These are phyloP conservation scores for Psilocybe subaeruginosa DNA, from an alignment of 768 basidiomycete species.

Conservation along the genomic window DNA sequence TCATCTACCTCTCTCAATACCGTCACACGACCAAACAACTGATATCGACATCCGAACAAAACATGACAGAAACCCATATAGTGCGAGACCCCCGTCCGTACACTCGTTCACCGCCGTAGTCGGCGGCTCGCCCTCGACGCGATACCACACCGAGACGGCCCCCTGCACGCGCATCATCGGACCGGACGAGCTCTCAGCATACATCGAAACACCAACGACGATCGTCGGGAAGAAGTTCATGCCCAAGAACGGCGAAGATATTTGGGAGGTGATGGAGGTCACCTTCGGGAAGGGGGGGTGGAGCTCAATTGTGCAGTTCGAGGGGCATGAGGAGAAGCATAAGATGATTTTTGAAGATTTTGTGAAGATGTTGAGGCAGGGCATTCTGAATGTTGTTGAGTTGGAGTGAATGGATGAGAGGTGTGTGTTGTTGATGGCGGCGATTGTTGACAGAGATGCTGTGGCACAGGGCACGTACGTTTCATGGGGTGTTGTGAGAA, in stretches of 20 bases:
- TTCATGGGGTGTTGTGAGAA: no score
- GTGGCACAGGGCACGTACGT: no score
- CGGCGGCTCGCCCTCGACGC: not conserved
- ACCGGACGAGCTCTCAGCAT: not conserved
- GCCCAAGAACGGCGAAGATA: conserved; percentile 7
- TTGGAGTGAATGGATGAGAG: not conserved
- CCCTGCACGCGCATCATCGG: conserved; percentile 7
- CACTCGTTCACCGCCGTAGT: not conserved
- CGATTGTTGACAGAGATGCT: not conserved
- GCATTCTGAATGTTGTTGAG: conserved; percentile 1
- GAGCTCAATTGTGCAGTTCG: conserved; percentile 7
- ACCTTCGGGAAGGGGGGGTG: not conserved
- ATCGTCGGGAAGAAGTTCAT: conserved; percentile 9
- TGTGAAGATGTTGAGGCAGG: conserved; percentile 6
- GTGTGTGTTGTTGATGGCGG: not conserved
- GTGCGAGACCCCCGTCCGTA: not conserved
- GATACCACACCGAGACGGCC: not conserved
- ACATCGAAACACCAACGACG: conserved; percentile 1
- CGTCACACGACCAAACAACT: not conserved
- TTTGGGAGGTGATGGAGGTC: conserved; percentile 8
- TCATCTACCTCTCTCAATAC: not conserved
- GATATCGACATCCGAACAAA: not conserved
- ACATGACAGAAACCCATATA: not conserved
- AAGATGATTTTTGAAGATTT: conserved; percentile 5
- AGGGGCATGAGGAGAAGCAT: conserved; percentile 7